Conservation (phyloP, 2,329 filamentous ascomycete species). For the Fusarium sp. region DNA sequence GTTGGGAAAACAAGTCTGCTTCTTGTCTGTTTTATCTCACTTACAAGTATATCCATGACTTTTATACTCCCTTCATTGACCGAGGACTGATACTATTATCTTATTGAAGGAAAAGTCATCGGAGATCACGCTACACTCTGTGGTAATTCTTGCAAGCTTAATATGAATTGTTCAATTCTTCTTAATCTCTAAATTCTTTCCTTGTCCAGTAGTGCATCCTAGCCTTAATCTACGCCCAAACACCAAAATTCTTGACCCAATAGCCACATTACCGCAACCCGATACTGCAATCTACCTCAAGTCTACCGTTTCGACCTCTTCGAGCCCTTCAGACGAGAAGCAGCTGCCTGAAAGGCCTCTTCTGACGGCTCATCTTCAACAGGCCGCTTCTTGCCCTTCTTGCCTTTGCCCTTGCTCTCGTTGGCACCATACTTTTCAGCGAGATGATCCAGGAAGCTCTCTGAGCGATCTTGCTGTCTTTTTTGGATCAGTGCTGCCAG, state of each 20-base stretch:
- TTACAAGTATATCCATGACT: too few relatives aligned
- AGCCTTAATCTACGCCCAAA: conserved; percentile 3
- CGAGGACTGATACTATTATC: not conserved
- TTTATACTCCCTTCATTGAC: not conserved
- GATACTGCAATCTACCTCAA: not conserved
- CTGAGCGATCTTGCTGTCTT: conserved; percentile 69
- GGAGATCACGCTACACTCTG: not conserved
- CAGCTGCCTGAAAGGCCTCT: conserved; percentile 68
- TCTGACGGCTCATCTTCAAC: conserved; percentile 73
- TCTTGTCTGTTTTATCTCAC: not conserved
- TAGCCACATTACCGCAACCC: not conserved
- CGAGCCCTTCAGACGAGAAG: conserved; percentile 54
- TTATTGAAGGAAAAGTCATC: too few relatives aligned
- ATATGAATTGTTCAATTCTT: not conserved
- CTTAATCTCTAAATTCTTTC: not conserved
- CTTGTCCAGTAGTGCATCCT: not conserved
- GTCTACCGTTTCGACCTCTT: conserved; percentile 40
- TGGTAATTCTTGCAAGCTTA: not conserved
- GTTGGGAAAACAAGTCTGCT: not conserved
- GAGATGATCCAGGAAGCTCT: conserved; percentile 74
- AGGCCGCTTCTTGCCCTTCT: conserved; percentile 62
- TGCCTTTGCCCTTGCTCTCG: conserved; percentile 52
- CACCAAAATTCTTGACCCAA: not conserved
- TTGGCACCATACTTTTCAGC: conserved; percentile 77
- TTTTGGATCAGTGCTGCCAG: conserved; percentile 80